Evolutionary conservation across 306 rosid genomes (phyloP), one percentile per base, ranked within the genome.

Genomic region (Adenanthera pavonina): DNA sequence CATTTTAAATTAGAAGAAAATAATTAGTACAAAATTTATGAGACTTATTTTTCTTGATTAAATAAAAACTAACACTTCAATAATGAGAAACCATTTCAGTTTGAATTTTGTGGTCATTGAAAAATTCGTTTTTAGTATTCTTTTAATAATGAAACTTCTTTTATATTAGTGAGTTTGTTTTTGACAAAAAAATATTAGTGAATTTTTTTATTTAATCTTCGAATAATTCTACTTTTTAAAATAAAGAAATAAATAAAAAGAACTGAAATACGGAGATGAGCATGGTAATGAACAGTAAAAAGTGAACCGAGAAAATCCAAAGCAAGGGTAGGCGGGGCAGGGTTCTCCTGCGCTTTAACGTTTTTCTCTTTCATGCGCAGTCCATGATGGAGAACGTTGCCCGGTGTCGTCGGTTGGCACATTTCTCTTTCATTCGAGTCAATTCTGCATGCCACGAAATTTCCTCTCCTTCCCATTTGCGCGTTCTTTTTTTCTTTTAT

Each of bases 321-420:
- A 35, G 44, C 16, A 17, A 5, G 7, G 65, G 77, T 43, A 60
- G 80, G 92, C 85, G 89, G 85, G 87, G 84, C 80, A 84, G 78
- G 69, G 48, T 6, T 33, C 34, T 34, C 16, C 20, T 14, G 69
- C 43, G 19, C 53, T 35, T 60, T 70, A 69, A 34, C 69, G 80
- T 54, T 61, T 62, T 48, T 25, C 67, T 67, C 79, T 76, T 70
- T 74, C 83, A 76, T 25, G 83, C 83, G 69, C 52, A 43, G 74
- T 54, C 38, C 30, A 5, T 17, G 79, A 81, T 79, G 49, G 15
- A 5, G 48, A 8, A 74, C 78, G 74, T 57, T 80, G 40, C 67
- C 34, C 41, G 14, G 64, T 48, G 83, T 77, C 64, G 40, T 71
- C 12, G 78, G 3, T 19, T 80, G 86, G 78, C 85, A 35, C 80